phyloP scores from a whole-genome alignment of 352 stramenopile genomes.

The Phytophthora pini region DNA sequence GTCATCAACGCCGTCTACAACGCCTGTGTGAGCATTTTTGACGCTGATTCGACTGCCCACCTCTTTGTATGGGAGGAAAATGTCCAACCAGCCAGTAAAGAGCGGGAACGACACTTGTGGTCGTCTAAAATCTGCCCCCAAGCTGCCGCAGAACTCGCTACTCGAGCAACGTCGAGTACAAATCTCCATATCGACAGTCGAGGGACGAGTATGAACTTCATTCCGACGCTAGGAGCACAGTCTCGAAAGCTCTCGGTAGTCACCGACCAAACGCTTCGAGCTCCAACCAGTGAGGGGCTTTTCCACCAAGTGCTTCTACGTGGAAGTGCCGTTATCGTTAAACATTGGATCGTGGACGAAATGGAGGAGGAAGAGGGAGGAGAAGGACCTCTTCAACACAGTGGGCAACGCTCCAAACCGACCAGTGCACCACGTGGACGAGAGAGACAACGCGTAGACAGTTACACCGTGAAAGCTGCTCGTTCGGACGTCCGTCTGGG shows the following conservation, averaged over 20 bases:
- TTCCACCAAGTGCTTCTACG: conserved; percentile 64
- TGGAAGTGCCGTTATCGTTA: conserved; percentile 54
- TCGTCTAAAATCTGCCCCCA: conserved; percentile 66
- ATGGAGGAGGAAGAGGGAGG: conserved; percentile 12
- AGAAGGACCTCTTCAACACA: conserved; percentile 5
- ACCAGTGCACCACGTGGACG: conserved; percentile 7
- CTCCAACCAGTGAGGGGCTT: conserved; percentile 58
- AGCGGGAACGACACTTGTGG: conserved; percentile 60
- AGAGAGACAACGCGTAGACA: conserved; percentile 19
- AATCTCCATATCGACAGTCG: conserved; percentile 13
- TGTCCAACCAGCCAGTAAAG: conserved; percentile 5
- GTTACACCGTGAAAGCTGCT: conserved; percentile 45
- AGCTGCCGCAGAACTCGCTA: conserved; percentile 11
- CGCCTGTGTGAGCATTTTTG: conserved; percentile 68
- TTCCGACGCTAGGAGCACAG: conserved; percentile 43
- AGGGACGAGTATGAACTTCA: conserved; percentile 31
- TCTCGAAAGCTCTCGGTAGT: conserved; percentile 65
- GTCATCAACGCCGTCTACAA: conserved; percentile 88
- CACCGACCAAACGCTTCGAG: conserved; percentile 61
- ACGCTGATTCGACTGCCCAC: conserved; percentile 61
- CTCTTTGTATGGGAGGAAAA: conserved; percentile 69
- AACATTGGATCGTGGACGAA: conserved; percentile 52
- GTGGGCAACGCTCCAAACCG: conserved; percentile 5
- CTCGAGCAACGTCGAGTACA: conserved; percentile 5
- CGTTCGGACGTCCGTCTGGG: conserved; percentile 52